phyloP scores from a whole-genome alignment of 1,284 basidiomycete genomes.

The Dichomitus squalens region DNA sequence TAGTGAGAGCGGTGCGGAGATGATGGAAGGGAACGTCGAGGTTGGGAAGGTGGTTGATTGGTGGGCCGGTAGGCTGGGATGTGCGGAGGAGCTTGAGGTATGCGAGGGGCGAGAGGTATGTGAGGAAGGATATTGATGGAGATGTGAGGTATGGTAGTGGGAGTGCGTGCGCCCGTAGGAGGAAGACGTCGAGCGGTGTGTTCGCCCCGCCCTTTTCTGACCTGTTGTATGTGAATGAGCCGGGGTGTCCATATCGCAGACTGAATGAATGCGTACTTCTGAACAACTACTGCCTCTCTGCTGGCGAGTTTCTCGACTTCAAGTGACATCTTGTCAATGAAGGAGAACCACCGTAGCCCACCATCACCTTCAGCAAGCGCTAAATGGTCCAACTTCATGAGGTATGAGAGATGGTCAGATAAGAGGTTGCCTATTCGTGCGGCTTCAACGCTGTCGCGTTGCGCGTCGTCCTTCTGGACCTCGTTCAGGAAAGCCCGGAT shows the following conservation, averaged over 20 bases:
- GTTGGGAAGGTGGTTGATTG: constrained; percentile 33
- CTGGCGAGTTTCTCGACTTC: constrained; percentile 52
- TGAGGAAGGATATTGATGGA: constrained; percentile 71
- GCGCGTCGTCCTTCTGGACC: constrained; percentile 57
- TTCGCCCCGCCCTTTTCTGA: constrained; percentile 32
- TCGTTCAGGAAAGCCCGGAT: constrained; percentile 60
- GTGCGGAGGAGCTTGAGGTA: constrained; percentile 63
- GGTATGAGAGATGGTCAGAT: constrained; percentile 61
- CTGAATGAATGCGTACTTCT: constrained; percentile 44
- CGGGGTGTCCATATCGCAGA: no score
- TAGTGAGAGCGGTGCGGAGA: constrained; percentile 49
- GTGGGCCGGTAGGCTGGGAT: constrained; percentile 25
- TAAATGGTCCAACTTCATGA: constrained; percentile 70
- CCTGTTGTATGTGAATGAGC: constrained; percentile 27
- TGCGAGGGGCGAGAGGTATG: constrained; percentile 64
- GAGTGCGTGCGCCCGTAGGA: constrained; percentile 62
- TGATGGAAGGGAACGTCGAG: constrained; percentile 56
- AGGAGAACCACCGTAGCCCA: constrained; percentile 75
- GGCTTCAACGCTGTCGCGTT: constrained; percentile 52
- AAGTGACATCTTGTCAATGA: constrained; percentile 55
- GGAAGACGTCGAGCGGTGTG: constrained; percentile 67
- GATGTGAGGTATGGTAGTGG: constrained; percentile 68
- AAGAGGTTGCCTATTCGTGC: constrained; percentile 49
- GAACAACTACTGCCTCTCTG: constrained; percentile 53
- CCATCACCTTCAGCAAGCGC: constrained; percentile 59